Evolutionary conservation across 257 asterid species (phyloP), one percentile per base, ranked within the genome.

Genomic region (Misopates orontium): DNA sequence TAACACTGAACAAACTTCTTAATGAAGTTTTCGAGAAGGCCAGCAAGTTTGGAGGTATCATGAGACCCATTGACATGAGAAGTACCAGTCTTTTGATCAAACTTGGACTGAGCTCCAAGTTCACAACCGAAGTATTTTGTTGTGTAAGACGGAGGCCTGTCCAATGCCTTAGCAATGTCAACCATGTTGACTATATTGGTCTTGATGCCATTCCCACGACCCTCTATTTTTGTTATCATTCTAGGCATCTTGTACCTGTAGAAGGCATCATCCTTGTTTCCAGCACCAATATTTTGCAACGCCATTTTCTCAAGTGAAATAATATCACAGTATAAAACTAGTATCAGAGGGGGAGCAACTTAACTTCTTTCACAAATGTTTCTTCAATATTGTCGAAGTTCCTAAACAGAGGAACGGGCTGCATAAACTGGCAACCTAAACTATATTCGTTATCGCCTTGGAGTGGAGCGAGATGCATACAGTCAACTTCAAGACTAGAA

Each of bases 201-300:
- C 76, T 88, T 88, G 83, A 88, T 86, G 78, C 95, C 96, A 79
- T 88, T 88, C 23, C 95, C 95, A 72, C 96, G 95, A 9, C 96
- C 96, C 77, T 88, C 95, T 0, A 88, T 88, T 56, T 88, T 88
- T 2, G 95, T 88, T 8, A 88, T 74, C 96, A 88, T 88, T 64
- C 50, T 76, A n/a, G 96, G 96, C 96, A 88, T 88, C 87, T 88
- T 88, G 24, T 88, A 88, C 87, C 96, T 77, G 71, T 86, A 88
- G 64, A 88, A 88, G 83, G 96, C 95, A 73, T 88, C 96, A 69
- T 88, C 95, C 75, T 86, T 82, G 91, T 88, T 88, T 52, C 92
- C 89, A 17, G 92, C 96, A 66, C 96, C 96, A 74, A 88, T 88
- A 74, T 86, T 88, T 57, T 71, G 91, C 84, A 88, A 77, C 67